Evolutionary conservation across 2,329 filamentous ascomycete genomes (phyloP).

Genomic region (Pezicula carpinea): DNA sequence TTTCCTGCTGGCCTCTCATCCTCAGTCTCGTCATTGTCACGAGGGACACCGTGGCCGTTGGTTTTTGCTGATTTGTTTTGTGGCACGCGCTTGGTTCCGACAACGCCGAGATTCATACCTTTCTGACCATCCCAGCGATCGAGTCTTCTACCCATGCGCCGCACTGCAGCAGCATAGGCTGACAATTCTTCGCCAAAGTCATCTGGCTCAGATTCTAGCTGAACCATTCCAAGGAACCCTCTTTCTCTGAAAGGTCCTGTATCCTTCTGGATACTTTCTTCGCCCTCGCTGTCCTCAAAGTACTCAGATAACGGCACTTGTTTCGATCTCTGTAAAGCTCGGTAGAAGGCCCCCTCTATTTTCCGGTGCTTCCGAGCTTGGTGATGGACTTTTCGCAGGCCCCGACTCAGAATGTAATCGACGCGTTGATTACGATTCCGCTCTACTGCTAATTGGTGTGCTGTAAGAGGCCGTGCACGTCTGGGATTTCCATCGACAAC

Average conservation of each 20-base stretch:
- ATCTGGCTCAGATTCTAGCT: constrained; percentile 56
- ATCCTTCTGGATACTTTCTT: constrained; percentile 37
- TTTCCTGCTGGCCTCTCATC: constrained; percentile 30
- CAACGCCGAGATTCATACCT: constrained; percentile 22
- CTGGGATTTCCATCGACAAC: constrained; percentile 32
- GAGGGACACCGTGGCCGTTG: constrained; percentile 17
- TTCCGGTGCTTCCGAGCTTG: constrained; percentile 56
- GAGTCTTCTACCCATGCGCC: constrained; percentile 60
- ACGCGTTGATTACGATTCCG: constrained; percentile 73
- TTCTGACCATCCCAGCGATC: constrained; percentile 59
- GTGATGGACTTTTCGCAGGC: constrained; percentile 62
- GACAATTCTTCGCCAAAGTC: constrained; percentile 74
- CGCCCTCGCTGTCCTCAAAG: constrained; percentile 60
- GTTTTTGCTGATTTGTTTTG: constrained; percentile 8
- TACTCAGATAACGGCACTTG: constrained; percentile 45
- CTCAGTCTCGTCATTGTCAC: constrained; percentile 28
- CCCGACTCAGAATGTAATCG: constrained; percentile 76
- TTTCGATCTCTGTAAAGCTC: constrained; percentile 61
- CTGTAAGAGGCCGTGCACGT: constrained; percentile 71
- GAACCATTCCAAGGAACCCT: constrained; percentile 60
- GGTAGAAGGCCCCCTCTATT: constrained; percentile 61
- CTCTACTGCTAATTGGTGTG: constrained; percentile 77
- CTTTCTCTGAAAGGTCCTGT: constrained; percentile 44
- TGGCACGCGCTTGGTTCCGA: constrained; percentile 24
- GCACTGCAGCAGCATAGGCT: constrained; percentile 61